phyloP scores from a whole-genome alignment of 1,139 yeast species.

The Yamadazyma sp. region DNA sequence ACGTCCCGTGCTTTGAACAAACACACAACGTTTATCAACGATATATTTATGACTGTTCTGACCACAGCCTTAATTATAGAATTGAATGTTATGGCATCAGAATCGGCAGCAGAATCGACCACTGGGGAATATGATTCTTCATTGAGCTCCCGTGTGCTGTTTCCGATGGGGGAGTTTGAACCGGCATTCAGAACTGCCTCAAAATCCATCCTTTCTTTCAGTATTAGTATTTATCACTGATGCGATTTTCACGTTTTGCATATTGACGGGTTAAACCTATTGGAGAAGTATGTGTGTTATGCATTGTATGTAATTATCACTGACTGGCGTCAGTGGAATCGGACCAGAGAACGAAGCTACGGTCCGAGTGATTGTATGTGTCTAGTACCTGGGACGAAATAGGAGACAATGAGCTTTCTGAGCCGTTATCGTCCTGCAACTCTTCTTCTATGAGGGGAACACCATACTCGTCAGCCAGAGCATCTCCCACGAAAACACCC shows the following conservation, averaged over 20 bases:
- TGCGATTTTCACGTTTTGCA: constrained; percentile 3
- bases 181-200: too few species aligned
- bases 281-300: too few species aligned
- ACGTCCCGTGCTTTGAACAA: constrained; percentile 4
- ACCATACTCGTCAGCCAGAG: too few species aligned
- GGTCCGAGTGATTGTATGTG: constrained; percentile 1
- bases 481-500: too few species aligned
- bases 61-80: too few species aligned
- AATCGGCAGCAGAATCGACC: neutral
- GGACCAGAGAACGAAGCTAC: constrained; percentile 5
- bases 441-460: neutral
- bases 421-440: neutral
- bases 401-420: constrained; percentile 8
- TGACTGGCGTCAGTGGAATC: constrained; percentile 1
- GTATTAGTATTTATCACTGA: neutral
- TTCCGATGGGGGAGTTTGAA: too few species aligned
- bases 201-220: too few species aligned
- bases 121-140: neutral
- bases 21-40: neutral
- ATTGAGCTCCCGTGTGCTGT: too few species aligned
- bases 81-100: neutral
- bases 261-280: too few species aligned
- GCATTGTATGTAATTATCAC: too few species aligned
- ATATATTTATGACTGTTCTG: neutral
- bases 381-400: constrained; percentile 5